Base-by-base conservation (phyloP, 257 asterid species). In the Solanum chmielewskii region DNA sequence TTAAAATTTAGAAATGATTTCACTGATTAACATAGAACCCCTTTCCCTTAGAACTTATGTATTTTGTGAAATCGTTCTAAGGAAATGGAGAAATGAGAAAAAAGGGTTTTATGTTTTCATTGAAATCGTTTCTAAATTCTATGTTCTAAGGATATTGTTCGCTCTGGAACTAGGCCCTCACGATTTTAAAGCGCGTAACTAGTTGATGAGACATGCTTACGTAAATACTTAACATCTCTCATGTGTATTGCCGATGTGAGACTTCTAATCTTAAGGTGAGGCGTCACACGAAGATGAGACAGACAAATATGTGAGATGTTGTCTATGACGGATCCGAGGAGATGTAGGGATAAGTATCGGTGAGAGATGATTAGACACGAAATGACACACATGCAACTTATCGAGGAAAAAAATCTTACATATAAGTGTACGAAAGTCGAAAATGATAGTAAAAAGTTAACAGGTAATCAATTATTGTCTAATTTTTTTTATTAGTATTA, bases 11-110 rank as follows among this genome's bases (percentile, higher is more conserved):
- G 1, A 33, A 33, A 33, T 1, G 35, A 33, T 33, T 33, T 33
- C 35, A 1, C 5, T 0, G 35, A 0, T 0, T 0, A 33, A 33
- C 1, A 33, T 33, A 33, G 35, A 33, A 33, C 0, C 35, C 1
- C 1, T 33, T 33, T 33, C 35, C 1, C 5, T 33, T 33, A 33
- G 35, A 33, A 33, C 5, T 33, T 33, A 33, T 33, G 35, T 33
- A 33, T 33, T 33, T 33, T 33, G 35, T 33, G 1, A 33, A 33
- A 33, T 33, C 35, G 35, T 33, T 33, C 35, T 33, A 33, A 33
- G 35, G 5, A 33, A 33, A 33, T 33, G 35, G 35, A 31, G 33
- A 33, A 33, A 33, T 33, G 35, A 33, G 35, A 0, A 33, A 33
- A 33, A 33, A 0, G 35, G 35, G 35, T 33, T 33, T 0, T 33